phyloP scores from a whole-genome alignment of 306 rosid species.

The Inga oerstediana region DNA sequence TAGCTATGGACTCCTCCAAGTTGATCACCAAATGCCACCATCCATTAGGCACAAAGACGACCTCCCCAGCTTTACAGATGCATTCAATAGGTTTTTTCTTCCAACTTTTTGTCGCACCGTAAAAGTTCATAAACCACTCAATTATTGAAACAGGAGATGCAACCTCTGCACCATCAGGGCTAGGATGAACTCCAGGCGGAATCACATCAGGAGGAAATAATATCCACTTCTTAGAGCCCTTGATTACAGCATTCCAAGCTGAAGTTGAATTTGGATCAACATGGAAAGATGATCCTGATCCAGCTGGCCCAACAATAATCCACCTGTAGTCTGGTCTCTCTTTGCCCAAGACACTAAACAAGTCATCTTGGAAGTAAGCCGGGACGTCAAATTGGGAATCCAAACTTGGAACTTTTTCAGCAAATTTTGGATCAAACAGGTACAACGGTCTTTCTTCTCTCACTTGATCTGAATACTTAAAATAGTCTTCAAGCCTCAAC shows the following conservation, averaged over 20 bases:
- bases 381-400: slow-evolving; percentile 80
- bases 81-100: slow-evolving; percentile 85
- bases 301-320: slow-evolving; percentile 89
- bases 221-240: slow-evolving; percentile 94
- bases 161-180: slow-evolving; percentile 94
- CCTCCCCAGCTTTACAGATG: slow-evolving; percentile 88
- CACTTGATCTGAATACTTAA: slow-evolving; percentile 68
- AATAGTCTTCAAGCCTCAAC: slow-evolving; percentile 80
- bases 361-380: slow-evolving; percentile 73
- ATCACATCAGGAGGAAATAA: slow-evolving; percentile 87
- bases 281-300: slow-evolving; percentile 92
- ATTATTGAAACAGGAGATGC: slow-evolving; percentile 92
- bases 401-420: slow-evolving; percentile 75
- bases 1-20: slow-evolving; percentile 90
- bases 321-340: slow-evolving; percentile 89
- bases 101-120: slow-evolving; percentile 72
- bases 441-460: slow-evolving; percentile 90
- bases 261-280: slow-evolving; percentile 97
- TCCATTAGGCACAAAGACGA: slow-evolving; percentile 88
- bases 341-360: slow-evolving; percentile 74
- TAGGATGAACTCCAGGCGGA: slow-evolving; percentile 95
- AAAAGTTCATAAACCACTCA: slow-evolving; percentile 99
- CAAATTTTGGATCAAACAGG: slow-evolving; percentile 84
- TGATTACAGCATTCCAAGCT: slow-evolving; percentile 96
- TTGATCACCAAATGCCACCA: slow-evolving; percentile 99